Conservation (phyloP, 768 basidiomycete genomes). For the Galerina marginata region DNA sequence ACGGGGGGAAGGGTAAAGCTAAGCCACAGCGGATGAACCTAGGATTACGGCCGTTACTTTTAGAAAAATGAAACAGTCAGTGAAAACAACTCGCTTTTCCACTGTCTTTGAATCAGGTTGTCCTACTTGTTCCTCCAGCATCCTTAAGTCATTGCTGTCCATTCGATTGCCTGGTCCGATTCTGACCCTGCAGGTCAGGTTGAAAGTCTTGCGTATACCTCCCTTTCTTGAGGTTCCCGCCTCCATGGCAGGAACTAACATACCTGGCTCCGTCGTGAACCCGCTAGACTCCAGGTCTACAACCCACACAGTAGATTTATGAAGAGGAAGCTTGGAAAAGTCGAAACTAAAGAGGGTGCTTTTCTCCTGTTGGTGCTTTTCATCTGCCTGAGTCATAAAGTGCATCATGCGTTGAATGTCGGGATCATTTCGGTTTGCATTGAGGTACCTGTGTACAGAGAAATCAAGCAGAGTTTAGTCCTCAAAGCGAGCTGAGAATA, state of each 20-base stretch:
- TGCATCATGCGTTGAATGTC: too few relatives aligned
- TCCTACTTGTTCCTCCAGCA: not conserved
- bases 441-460: too few relatives aligned
- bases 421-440: too few relatives aligned
- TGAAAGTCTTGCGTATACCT: not conserved
- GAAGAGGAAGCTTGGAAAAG: too few relatives aligned
- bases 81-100: not conserved
- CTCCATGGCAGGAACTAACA: not conserved
- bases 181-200: not conserved
- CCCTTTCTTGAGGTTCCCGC: not conserved
- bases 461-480: too few relatives aligned
- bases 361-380: too few relatives aligned
- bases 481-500: too few relatives aligned
- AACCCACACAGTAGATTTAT: not conserved
- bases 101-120: not conserved
- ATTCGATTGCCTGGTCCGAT: not conserved
- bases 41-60: not conserved
- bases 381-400: too few relatives aligned
- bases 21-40: conserved; percentile 20
- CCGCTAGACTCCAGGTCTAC: not conserved
- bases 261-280: not conserved
- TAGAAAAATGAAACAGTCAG: not conserved
- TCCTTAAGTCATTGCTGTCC: not conserved
- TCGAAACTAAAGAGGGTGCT: too few relatives aligned
- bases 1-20: conserved; percentile 15